phyloP scores from a whole-genome alignment of 2,329 filamentous ascomycete species.

The Colletotrichum sp. region DNA sequence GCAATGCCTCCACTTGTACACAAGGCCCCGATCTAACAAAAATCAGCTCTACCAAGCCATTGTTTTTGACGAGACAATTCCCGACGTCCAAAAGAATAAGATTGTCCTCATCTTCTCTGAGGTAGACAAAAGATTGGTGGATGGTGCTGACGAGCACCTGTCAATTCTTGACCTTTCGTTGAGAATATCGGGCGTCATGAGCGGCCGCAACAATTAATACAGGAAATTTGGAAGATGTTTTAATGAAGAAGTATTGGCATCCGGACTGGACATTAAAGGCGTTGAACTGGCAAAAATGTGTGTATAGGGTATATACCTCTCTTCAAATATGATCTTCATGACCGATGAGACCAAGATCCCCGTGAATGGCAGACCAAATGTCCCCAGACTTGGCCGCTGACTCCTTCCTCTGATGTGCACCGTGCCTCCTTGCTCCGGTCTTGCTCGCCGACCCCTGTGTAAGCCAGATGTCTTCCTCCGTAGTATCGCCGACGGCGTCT shows the following conservation, averaged over 20 bases:
- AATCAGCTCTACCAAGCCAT: constrained; percentile 78
- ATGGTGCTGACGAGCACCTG: constrained; percentile 94
- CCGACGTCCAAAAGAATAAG: constrained; percentile 86
- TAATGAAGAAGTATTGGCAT: not conserved
- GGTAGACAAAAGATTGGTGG: constrained; percentile 90
- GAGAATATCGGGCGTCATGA: constrained; percentile 77
- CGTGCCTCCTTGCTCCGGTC: constrained; percentile 29
- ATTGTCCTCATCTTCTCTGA: constrained; percentile 92
- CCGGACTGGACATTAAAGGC: constrained; percentile 3
- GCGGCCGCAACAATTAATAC: constrained; percentile 36
- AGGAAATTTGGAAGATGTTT: not conserved
- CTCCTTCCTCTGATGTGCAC: constrained; percentile 21
- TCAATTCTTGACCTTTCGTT: constrained; percentile 86
- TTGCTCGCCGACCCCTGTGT: constrained; percentile 29
- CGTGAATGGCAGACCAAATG: constrained; percentile 57
- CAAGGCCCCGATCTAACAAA: not conserved
- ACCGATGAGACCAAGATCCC: constrained; percentile 58
- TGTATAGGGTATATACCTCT: constrained; percentile 7
- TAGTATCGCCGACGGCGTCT: constrained; percentile 23
- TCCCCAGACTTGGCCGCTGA: constrained; percentile 35
- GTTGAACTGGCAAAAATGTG: constrained; percentile 1
- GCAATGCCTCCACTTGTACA: constrained; percentile 14
- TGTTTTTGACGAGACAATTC: constrained; percentile 83
- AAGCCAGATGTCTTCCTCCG: constrained; percentile 43
- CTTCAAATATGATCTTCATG: constrained; percentile 30